Base-by-base conservation (phyloP, 164 flowering plant species). In the Macadamia integrifolia region DNA sequence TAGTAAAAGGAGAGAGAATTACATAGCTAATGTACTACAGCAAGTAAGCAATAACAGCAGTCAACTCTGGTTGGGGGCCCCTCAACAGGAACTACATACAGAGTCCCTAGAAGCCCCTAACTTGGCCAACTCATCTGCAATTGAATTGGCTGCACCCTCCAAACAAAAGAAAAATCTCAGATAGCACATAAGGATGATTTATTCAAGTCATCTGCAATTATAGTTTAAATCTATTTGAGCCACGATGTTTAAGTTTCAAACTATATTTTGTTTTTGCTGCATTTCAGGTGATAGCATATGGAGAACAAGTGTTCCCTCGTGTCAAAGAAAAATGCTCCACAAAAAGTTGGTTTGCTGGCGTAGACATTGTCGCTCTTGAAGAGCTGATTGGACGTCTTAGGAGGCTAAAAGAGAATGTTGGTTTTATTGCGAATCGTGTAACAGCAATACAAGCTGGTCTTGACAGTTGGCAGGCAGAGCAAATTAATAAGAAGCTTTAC, bases 391-490 rank as follows among this genome's bases (percentile, higher is more conserved):
- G 96, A 43, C 84, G 90, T 6, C 81, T 95, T 1, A 85, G 94
- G 73, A 87, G 98, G 74, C 79, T 95, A 23, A 90, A 91, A 79
- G 99, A 95, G 76, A 95, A 88, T 77, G 92, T 95, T 6, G 99
- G 99, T 8, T 91, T 95, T 72, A 78, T 92, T 58, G 91, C 87
- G 28, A 95, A 88, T 68, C 96, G 98, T 40, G 93, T 95, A 57
- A 91, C 93, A 6, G 97, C 97, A 60, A 84, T 92, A 66, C 98
- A 95, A 75, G 89, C 97, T 0, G 85, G 98, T 58, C 93, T 95
- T 1, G 99, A 95, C 68, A 95, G 97, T 75, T 95, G 99, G 99
- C 99, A 95, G 75, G 69, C 99, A 3, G 99, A 92, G 83, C 99
- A 95, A 74, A 95, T 95, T 60, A 95, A 95, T 78, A 75, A 77